Evolutionary conservation across 73 alveolate genomes (phyloP).

Genomic region (Tetrahymena malaccensis): DNA sequence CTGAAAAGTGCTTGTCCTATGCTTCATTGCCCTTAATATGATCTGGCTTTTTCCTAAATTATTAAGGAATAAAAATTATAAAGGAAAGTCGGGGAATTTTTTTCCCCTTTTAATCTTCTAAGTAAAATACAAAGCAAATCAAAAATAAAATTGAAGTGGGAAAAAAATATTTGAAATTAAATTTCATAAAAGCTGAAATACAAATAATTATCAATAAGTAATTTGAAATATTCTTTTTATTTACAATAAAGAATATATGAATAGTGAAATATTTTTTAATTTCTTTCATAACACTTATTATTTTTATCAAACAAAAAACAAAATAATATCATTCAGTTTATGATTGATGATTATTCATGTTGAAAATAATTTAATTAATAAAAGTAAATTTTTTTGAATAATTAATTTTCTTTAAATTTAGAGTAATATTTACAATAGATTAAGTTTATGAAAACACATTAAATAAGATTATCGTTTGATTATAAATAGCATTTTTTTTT

Average conservation of each 20-base stretch:
- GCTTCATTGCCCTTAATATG: background rate
- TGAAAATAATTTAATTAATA: no score
- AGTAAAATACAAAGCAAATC: background rate
- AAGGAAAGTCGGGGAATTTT: background rate
- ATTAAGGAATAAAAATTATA: background rate
- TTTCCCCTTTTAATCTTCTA: background rate
- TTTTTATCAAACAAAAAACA: no score
- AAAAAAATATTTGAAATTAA: background rate
- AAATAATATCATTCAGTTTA: no score
- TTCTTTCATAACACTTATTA: background rate
- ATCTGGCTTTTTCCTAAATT: background rate
- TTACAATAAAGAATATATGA: no score
- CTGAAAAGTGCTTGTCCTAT: slow-evolving; percentile 1
- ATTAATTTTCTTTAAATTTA: no score
- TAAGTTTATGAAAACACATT: no score
- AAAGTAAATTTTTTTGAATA: no score
- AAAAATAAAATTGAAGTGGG: background rate
- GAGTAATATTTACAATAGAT: no score
- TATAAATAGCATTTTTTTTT: no score
- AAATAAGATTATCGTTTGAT: no score
- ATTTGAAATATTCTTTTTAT: background rate
- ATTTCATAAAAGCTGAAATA: background rate
- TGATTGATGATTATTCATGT: no score
- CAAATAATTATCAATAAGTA: background rate
- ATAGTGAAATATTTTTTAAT: no score